A percentile compares a stretch with the other conserved stretches of the same genome.
Evolutionary conservation across 192 early-diverging fungal genomes (phyloP).

Genomic region (Coemansia sp.): DNA sequence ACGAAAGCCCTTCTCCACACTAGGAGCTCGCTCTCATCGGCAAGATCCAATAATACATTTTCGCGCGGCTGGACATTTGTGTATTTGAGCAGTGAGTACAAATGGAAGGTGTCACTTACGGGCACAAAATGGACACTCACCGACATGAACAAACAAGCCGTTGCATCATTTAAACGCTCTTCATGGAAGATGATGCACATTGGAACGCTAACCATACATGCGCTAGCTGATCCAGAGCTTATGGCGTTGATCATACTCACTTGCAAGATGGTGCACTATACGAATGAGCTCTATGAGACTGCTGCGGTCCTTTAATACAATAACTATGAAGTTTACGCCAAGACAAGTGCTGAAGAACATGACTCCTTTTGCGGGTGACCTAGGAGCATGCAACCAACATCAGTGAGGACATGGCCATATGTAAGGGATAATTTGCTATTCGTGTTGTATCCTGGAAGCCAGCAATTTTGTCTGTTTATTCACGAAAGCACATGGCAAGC

Average conservation of each 20-base stretch:
- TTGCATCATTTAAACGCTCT: background rate
- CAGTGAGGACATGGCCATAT: too few relatives aligned
- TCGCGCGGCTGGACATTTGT: constrained; percentile 7
- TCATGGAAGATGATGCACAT: background rate
- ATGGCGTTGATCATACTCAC: background rate
- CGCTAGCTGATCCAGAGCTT: background rate
- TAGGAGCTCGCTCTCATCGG: background rate
- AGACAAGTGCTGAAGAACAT: too few relatives aligned
- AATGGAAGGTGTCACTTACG: constrained; percentile 1
- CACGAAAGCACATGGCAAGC: too few relatives aligned
- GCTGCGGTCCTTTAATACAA: background rate
- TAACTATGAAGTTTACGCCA: too few relatives aligned
- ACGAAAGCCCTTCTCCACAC: background rate
- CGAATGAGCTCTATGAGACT: background rate
- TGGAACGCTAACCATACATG: background rate
- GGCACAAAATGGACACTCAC: constrained; percentile 1
- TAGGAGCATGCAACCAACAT: too few relatives aligned
- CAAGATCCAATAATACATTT: background rate
- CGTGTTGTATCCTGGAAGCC: too few relatives aligned
- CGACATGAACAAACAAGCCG: background rate
- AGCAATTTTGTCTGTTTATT: too few relatives aligned
- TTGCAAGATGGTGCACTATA: constrained; percentile 1
- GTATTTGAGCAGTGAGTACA: constrained; percentile 7
- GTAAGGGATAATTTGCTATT: too few relatives aligned
- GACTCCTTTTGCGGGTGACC: too few relatives aligned